These are phyloP conservation scores for Penicillium soppii DNA, from an alignment of 495 filamentous ascomycete species.

Conservation along the genomic window DNA sequence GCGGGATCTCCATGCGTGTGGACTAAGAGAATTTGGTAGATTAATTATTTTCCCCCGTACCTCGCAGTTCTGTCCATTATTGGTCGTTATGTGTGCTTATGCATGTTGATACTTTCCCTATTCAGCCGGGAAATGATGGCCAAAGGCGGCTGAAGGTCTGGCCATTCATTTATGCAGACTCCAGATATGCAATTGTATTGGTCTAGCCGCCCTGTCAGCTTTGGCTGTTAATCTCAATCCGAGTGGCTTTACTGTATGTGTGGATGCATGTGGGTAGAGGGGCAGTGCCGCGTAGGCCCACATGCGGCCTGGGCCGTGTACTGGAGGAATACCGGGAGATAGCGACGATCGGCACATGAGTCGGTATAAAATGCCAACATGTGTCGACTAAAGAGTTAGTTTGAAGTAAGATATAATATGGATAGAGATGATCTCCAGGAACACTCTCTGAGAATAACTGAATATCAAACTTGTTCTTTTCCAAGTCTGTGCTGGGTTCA, in stretches of 20 bases:
- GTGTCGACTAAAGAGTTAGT: not conserved
- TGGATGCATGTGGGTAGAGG: conserved; percentile 6
- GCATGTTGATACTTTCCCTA: conserved; percentile 4
- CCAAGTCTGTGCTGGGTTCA: too few species aligned
- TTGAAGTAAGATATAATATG: not conserved
- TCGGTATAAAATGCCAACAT: conserved; percentile 3
- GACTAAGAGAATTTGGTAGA: not conserved
- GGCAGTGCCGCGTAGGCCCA: conserved; percentile 16
- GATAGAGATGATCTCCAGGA: not conserved
- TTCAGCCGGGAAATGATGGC: conserved; percentile 2
- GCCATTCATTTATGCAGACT: conserved; percentile 11
- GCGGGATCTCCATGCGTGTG: not conserved
- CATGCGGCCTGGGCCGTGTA: conserved; percentile 23
- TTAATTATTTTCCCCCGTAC: conserved; percentile 16
- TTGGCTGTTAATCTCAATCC: not conserved
- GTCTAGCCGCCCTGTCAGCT: conserved; percentile 11
- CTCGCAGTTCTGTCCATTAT: conserved; percentile 14
- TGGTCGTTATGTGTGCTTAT: conserved; percentile 4
- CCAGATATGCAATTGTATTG: not conserved
- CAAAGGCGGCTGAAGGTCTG: not conserved
- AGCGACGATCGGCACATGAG: conserved; percentile 18
- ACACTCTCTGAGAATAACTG: too few species aligned
- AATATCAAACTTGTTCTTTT: too few species aligned
- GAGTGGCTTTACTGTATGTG: not conserved
- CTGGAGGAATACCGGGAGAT: conserved; percentile 15